phyloP scores from a whole-genome alignment of 1,284 basidiomycete species.

The Boletus hoseneyae region DNA sequence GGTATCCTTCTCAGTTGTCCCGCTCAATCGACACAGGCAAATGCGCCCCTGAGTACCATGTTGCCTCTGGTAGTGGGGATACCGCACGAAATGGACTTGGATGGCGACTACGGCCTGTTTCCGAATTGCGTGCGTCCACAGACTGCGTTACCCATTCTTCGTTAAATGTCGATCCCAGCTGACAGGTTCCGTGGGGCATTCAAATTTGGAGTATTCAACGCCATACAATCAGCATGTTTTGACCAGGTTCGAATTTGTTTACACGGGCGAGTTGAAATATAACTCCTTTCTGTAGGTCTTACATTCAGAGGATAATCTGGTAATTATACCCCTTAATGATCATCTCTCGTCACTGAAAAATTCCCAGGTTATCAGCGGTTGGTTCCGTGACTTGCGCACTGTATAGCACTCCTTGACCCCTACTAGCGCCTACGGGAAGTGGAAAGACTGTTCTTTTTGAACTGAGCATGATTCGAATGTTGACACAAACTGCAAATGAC shows the following conservation, averaged over 20 bases:
- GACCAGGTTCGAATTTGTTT: slow-evolving; percentile 53
- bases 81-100: slow-evolving; percentile 40
- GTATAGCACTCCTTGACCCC: slow-evolving; percentile 7
- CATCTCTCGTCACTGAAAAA: slow-evolving; percentile 11
- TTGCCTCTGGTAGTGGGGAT: slow-evolving; percentile 2
- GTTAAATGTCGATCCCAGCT: slow-evolving; percentile 44
- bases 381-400: slow-evolving; percentile 15
- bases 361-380: slow-evolving; percentile 73
- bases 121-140: slow-evolving; percentile 62
- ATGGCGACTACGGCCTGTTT: slow-evolving; percentile 61
- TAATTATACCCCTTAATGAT: slow-evolving; percentile 31
- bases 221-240: slow-evolving; percentile 82
- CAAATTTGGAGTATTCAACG: slow-evolving; percentile 88
- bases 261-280: neutral
- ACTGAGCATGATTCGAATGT: slow-evolving; percentile 79
- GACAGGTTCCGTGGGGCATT: slow-evolving; percentile 79
- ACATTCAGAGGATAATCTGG: slow-evolving; percentile 70
- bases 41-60: neutral
- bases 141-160: neutral
- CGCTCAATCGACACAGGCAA: neutral
- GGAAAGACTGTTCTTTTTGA: slow-evolving; percentile 96
- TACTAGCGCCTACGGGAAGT: slow-evolving; percentile 82
- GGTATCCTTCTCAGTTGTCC: neutral
- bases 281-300: slow-evolving; percentile 50
- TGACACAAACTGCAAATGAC: slow-evolving; percentile 44